Percentiles rank a stretch among this genome's conserved stretches.
phyloP scores from a whole-genome alignment of 1,139 yeast genomes.

The Blastobotrys serpentis region DNA sequence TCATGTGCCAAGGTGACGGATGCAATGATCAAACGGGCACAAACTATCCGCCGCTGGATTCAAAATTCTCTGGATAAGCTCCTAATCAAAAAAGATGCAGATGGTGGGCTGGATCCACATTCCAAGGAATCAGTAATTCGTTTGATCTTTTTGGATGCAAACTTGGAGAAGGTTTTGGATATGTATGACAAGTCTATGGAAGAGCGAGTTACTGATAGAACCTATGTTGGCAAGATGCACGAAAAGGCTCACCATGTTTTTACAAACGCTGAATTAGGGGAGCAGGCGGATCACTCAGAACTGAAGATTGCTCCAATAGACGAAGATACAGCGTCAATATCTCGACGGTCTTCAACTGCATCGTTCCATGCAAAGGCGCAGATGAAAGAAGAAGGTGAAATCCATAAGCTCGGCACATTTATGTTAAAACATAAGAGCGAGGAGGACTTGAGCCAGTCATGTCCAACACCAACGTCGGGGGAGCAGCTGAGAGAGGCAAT shows the following conservation, averaged over 20 bases:
- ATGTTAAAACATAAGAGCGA: constrained; percentile 17
- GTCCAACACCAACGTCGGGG: constrained; percentile 47
- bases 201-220: constrained; percentile 5
- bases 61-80: constrained; percentile 31
- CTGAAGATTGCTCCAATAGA: constrained; percentile 28
- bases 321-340: constrained; percentile 18
- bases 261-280: constrained; percentile 2
- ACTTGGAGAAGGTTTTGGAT: constrained; percentile 33
- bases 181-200: constrained; percentile 24
- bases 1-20: constrained; percentile 26
- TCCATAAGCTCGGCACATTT: constrained; percentile 70
- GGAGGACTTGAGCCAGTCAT: constrained; percentile 5
- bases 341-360: constrained; percentile 29
- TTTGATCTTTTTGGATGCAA: constrained; percentile 37
- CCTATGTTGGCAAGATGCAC: constrained; percentile 7
- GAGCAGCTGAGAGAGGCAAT: constrained; percentile 74
- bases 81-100: constrained; percentile 26
- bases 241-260: background rate
- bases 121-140: constrained; percentile 34
- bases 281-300: constrained; percentile 22
- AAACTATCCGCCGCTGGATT: constrained; percentile 31
- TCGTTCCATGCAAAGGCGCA: constrained; percentile 53
- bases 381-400: constrained; percentile 89
- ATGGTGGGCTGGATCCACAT: constrained; percentile 25
- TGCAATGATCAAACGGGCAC: constrained; percentile 32